Evolutionary conservation across 139 green algal genomes (phyloP).

Genomic region (Chlorella sp.): DNA sequence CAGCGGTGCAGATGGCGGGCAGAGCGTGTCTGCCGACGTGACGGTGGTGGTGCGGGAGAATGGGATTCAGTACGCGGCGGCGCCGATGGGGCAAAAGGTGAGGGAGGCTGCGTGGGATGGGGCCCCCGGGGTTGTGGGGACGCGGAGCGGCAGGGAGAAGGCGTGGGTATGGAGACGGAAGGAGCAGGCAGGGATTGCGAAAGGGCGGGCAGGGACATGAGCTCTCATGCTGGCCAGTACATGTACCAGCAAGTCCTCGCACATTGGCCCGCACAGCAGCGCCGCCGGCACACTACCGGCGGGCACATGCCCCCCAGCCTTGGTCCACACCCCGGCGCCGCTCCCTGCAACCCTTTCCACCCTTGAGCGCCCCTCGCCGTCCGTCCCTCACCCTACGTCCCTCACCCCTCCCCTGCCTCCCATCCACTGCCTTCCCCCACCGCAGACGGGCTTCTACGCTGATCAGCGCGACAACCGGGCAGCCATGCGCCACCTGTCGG

Average conservation of each 20-base stretch:
- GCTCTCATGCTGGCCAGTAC: background rate
- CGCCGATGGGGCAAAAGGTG: constrained; percentile 69
- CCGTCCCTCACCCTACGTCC: background rate
- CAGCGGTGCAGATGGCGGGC: too few species aligned
- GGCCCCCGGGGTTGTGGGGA: background rate
- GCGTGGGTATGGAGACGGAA: background rate
- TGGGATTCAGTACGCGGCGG: constrained; percentile 53
- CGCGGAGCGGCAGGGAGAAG: too few species aligned
- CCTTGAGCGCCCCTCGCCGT: background rate
- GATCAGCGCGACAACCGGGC: constrained; percentile 88
- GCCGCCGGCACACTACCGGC: too few species aligned
- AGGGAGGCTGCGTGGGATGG: background rate
- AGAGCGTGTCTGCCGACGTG: too few species aligned
- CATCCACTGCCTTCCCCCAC: background rate
- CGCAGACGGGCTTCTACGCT: constrained; percentile 76
- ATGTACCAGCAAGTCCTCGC: background rate
- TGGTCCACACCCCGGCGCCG: too few species aligned
- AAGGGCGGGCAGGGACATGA: background rate
- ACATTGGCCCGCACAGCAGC: background rate
- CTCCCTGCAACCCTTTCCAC: background rate
- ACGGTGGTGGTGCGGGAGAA: constrained; percentile 60
- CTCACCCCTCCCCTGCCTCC: too few species aligned
- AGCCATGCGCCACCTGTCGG: constrained; percentile 65
- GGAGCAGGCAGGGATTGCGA: background rate
- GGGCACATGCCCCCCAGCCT: background rate